Conservation (phyloP, 1,139 yeast species). For the Groenewaldozyma auringiensis region DNA sequence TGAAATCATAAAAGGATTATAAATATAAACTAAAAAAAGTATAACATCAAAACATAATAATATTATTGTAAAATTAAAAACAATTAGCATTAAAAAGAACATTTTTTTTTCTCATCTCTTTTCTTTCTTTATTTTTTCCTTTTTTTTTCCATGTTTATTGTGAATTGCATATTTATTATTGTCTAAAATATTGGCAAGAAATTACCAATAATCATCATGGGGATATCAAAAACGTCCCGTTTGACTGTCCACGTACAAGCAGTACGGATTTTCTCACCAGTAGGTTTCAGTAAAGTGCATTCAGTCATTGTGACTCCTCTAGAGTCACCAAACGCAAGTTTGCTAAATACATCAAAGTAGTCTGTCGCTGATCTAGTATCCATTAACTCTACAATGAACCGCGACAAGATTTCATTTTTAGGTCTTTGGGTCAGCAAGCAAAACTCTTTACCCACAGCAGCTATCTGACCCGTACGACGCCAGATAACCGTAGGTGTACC, state of each 20-base stretch:
- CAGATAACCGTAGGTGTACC: slow-evolving; percentile 95
- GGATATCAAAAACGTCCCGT: slow-evolving; percentile 81
- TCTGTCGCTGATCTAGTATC: slow-evolving; percentile 83
- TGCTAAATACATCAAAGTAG: slow-evolving; percentile 76
- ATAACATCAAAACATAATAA: slow-evolving; percentile 1
- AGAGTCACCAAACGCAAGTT: slow-evolving; percentile 88
- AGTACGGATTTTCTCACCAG: slow-evolving; percentile 45
- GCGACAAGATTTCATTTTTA: slow-evolving; percentile 52
- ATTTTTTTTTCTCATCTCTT: not conserved
- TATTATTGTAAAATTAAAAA: not conserved
- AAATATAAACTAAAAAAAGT: not conserved
- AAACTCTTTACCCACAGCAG: slow-evolving; percentile 88
- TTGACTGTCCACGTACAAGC: slow-evolving; percentile 88
- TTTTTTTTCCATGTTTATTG: not conserved
- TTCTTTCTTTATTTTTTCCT: not conserved
- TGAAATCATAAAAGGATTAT: slow-evolving; percentile 33
- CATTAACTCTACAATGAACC: slow-evolving; percentile 80
- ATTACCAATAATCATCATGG: slow-evolving; percentile 95
- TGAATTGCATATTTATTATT: not conserved
- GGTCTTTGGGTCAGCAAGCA: slow-evolving; percentile 86
- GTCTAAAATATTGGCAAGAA: slow-evolving; percentile 19
- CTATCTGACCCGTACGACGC: slow-evolving; percentile 91
- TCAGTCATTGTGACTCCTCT: slow-evolving; percentile 80
- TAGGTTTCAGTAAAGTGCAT: slow-evolving; percentile 64
- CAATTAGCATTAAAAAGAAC: not conserved